A percentile compares a stretch with the other conserved stretches of the same genome.
Conservation (phyloP, 331 rosid genomes). For the Stylosanthes scabra region DNA sequence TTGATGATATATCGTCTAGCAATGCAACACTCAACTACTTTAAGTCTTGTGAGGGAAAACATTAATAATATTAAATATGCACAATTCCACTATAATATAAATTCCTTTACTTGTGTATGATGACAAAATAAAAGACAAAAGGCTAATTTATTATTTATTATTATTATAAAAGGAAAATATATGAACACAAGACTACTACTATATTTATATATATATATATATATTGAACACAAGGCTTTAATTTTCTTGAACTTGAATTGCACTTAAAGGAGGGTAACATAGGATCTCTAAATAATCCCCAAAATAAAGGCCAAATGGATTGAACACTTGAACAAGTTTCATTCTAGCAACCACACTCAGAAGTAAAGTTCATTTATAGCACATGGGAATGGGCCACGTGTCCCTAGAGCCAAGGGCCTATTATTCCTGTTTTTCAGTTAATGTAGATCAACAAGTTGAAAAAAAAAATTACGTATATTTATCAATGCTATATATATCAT, state of each 20-base stretch:
- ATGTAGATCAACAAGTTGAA: slow-evolving; percentile 23
- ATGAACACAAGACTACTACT: slow-evolving; percentile 25
- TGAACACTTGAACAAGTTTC: slow-evolving; percentile 43
- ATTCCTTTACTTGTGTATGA: slow-evolving; percentile 29
- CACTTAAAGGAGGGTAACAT: slow-evolving; percentile 53
- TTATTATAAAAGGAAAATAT: neutral
- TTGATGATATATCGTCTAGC: no score
- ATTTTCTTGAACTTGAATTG: slow-evolving; percentile 53
- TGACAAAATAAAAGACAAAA: slow-evolving; percentile 31
- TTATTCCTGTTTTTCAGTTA: slow-evolving; percentile 45
- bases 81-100: slow-evolving; percentile 11
- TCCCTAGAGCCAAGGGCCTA: slow-evolving; percentile 42
- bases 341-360: slow-evolving; percentile 22
- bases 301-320: slow-evolving; percentile 47
- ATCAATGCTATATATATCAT: no score
- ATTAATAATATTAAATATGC: slow-evolving; percentile 18
- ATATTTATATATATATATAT: no score
- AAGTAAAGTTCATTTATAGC: slow-evolving; percentile 57
- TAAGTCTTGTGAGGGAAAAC: slow-evolving; percentile 10
- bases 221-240: slow-evolving; percentile 34
- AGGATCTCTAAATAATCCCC: slow-evolving; percentile 61
- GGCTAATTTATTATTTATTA: no score
- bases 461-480: no score
- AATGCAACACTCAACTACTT: neutral
- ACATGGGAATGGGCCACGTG: slow-evolving; percentile 63